Percentiles rank a stretch among this genome's conserved stretches.
These are phyloP conservation scores for Pneumocystis wakefieldiae DNA, from an alignment of 1,139 yeast genomes.

Conservation along the genomic window DNA sequence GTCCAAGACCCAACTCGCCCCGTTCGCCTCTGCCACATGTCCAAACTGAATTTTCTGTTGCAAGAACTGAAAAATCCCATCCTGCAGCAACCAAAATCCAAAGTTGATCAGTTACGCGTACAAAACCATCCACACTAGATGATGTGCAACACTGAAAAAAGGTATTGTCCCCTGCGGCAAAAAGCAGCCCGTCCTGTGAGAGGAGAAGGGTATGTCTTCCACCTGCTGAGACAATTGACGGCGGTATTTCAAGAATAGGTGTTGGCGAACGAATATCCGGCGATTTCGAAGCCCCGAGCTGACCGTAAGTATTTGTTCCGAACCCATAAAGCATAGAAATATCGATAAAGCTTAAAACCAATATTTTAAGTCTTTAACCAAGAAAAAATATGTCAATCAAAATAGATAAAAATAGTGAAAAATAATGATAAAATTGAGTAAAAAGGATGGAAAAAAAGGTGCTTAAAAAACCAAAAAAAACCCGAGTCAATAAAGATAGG, in stretches of 20 bases:
- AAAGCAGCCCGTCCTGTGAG: constrained; percentile 37
- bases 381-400: too few relatives aligned
- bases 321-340: constrained; percentile 8
- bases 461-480: too few relatives aligned
- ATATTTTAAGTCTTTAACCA: too few relatives aligned
- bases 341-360: too few relatives aligned
- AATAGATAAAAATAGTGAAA: too few relatives aligned
- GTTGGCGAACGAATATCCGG: constrained; percentile 12
- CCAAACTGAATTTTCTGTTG: constrained; percentile 31
- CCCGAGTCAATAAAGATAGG: too few relatives aligned
- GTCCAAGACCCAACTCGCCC: constrained; percentile 63
- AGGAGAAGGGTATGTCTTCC: constrained; percentile 74
- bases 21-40: constrained; percentile 49
- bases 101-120: constrained; percentile 3
- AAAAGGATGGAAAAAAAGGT: too few relatives aligned
- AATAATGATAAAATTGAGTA: too few relatives aligned
- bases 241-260: constrained; percentile 4
- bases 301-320: constrained; percentile 16
- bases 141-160: constrained; percentile 40
- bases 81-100: constrained; percentile 37
- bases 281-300: constrained; percentile 10
- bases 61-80: constrained; percentile 59
- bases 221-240: constrained; percentile 41
- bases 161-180: constrained; percentile 45
- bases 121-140: constrained; percentile 8